Conservation (phyloP, 116 monocot genomes). For the Posidonia oceanica region DNA sequence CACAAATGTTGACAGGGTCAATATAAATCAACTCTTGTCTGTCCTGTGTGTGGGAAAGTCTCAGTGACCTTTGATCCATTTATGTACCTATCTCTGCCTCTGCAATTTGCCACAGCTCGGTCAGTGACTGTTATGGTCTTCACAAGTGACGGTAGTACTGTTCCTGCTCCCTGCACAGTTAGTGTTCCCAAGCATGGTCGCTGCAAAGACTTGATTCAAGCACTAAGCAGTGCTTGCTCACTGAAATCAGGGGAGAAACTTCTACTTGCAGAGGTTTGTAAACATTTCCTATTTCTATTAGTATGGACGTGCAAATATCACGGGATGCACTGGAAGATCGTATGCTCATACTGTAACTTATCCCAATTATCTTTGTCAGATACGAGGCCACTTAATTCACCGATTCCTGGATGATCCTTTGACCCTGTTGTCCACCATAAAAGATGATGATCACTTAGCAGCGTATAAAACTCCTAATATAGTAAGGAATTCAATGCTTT, state of each 20-base stretch:
- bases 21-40: conserved; percentile 96
- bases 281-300: not conserved
- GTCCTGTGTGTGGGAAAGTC: conserved; percentile 91
- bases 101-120: conserved; percentile 76
- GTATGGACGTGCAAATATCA: not conserved
- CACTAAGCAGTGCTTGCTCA: conserved; percentile 55
- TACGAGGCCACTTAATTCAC: conserved; percentile 67
- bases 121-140: conserved; percentile 74
- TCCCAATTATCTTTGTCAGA: conserved; percentile 27
- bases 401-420: conserved; percentile 78
- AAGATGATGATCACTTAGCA: conserved; percentile 81
- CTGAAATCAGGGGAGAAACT: conserved; percentile 73
- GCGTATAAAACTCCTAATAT: conserved; percentile 72
- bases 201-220: conserved; percentile 73
- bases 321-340: too few relatives aligned
- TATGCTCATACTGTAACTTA: not conserved
- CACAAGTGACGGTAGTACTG: conserved; percentile 58
- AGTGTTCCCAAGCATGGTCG: conserved; percentile 93
- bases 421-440: conserved; percentile 60
- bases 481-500: conserved; percentile 30
- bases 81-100: conserved; percentile 96
- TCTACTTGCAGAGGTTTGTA: conserved; percentile 80
- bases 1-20: conserved; percentile 63
- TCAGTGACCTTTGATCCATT: conserved; percentile 99
- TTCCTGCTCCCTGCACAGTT: conserved; percentile 78